Conservation (phyloP, 2,329 filamentous ascomycete species). For the Fusarium sulawesiense region DNA sequence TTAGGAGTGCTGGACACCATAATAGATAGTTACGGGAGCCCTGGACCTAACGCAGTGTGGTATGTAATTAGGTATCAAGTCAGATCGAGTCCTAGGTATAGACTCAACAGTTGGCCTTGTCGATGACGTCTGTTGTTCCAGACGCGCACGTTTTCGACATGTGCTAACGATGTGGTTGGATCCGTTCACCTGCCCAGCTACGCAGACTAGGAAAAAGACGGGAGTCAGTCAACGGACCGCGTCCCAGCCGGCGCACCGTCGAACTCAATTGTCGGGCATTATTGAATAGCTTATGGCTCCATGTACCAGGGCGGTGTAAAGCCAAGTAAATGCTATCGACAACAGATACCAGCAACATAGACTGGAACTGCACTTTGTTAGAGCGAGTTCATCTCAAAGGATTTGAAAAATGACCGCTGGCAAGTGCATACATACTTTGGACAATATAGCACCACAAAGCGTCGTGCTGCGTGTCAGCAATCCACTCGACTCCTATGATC, state of each 20-base stretch:
- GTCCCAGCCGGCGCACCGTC: slow-evolving; percentile 44
- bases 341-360: neutral
- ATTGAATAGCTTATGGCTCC: slow-evolving; percentile 13
- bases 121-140: slow-evolving; percentile 34
- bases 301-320: slow-evolving; percentile 36
- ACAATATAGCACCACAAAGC: neutral
- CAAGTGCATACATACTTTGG: neutral
- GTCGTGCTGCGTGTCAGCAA: slow-evolving; percentile 42
- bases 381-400: neutral
- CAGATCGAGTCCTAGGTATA: slow-evolving; percentile 1
- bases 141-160: slow-evolving; percentile 26
- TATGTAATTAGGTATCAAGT: neutral
- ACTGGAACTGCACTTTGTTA: neutral
- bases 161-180: slow-evolving; percentile 39
- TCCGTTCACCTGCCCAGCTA: slow-evolving; percentile 38
- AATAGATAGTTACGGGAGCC: neutral
- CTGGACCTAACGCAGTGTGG: slow-evolving; percentile 3
- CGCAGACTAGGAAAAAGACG: slow-evolving; percentile 47
- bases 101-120: slow-evolving; percentile 15
- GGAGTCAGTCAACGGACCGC: slow-evolving; percentile 47
- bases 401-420: neutral
- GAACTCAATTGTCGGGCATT: slow-evolving; percentile 44
- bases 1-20: neutral
- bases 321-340: neutral
- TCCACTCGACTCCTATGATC: slow-evolving; percentile 26